A percentile compares a stretch with the other conserved stretches of the same genome.
Conservation (phyloP, 805 yeast genomes). For the Pichia membranifaciens region DNA sequence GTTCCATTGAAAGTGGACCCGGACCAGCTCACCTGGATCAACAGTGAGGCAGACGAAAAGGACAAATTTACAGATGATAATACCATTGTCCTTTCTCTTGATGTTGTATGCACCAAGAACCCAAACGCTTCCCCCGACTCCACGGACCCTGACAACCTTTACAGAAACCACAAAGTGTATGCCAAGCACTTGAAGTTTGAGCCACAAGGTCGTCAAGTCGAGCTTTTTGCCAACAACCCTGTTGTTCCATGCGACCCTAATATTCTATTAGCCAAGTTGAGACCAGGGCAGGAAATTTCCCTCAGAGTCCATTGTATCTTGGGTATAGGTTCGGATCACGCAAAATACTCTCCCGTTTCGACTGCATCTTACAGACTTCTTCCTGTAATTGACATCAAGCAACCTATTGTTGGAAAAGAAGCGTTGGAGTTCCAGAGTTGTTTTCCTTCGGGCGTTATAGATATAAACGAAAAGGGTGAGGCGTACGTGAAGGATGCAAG, state of each 20-base stretch:
- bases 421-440: constrained; percentile 81
- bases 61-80: constrained; percentile 79
- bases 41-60: constrained; percentile 54
- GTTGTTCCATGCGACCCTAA: constrained; percentile 82
- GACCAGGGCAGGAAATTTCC: constrained; percentile 96
- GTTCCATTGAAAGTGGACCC: constrained; percentile 90
- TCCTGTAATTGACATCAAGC: constrained; percentile 74
- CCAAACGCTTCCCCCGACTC: constrained; percentile 74
- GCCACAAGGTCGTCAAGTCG: constrained; percentile 85
- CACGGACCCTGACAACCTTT: constrained; percentile 77
- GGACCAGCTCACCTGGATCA: constrained; percentile 81
- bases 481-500: constrained; percentile 87
- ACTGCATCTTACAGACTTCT: constrained; percentile 93
- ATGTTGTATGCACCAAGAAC: constrained; percentile 78
- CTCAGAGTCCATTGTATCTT: constrained; percentile 84
- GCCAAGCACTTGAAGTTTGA: constrained; percentile 86
- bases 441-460: constrained; percentile 92
- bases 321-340: constrained; percentile 89
- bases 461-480: constrained; percentile 53
- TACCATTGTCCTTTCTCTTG: constrained; percentile 77
- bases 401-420: constrained; percentile 68
- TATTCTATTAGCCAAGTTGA: constrained; percentile 80
- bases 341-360: constrained; percentile 94
- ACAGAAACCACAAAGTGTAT: constrained; percentile 79
- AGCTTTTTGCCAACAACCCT: constrained; percentile 58